Evolutionary conservation across 2,329 filamentous ascomycete species (phyloP).

Genomic region (Fusarium armeniacum): DNA sequence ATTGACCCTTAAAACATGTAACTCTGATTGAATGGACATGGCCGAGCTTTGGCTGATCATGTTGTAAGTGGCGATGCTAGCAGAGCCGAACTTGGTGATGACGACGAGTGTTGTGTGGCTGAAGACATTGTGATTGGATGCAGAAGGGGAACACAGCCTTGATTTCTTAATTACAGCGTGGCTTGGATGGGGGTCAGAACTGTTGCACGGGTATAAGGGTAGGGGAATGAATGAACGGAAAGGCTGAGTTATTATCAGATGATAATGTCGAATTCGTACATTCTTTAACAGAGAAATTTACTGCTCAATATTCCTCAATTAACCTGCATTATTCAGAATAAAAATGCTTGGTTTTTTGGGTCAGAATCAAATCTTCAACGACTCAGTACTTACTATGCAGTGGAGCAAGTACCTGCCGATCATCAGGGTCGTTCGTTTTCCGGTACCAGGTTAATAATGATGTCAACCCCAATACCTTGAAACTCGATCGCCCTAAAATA

Average conservation of each 20-base stretch:
- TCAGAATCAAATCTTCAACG: not conserved
- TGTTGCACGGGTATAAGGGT: not conserved
- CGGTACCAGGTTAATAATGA: slow-evolving; percentile 25
- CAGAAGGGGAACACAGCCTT: slow-evolving; percentile 22
- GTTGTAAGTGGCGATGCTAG: slow-evolving; percentile 35
- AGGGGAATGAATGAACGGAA: not conserved
- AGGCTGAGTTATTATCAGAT: slow-evolving; percentile 14
- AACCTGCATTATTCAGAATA: slow-evolving; percentile 1
- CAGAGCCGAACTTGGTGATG: slow-evolving; percentile 16
- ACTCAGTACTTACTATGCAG: too few relatives aligned
- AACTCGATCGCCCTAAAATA: not conserved
- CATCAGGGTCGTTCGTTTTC: slow-evolving; percentile 17
- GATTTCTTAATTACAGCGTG: slow-evolving; percentile 17
- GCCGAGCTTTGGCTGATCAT: slow-evolving; percentile 23
- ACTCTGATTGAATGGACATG: slow-evolving; percentile 25
- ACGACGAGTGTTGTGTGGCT: slow-evolving; percentile 45
- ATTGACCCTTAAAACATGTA: slow-evolving; percentile 15
- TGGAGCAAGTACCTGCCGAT: slow-evolving; percentile 23
- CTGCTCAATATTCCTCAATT: not conserved
- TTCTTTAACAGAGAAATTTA: not conserved
- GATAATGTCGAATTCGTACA: not conserved
- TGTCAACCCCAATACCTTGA: slow-evolving; percentile 27
- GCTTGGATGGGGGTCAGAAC: slow-evolving; percentile 18
- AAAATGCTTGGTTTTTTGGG: not conserved
- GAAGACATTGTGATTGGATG: slow-evolving; percentile 21